A percentile compares a stretch with the other conserved stretches of the same genome.
Evolutionary conservation across 208 protist genomes (phyloP).

Genomic region (Leishmania major): DNA sequence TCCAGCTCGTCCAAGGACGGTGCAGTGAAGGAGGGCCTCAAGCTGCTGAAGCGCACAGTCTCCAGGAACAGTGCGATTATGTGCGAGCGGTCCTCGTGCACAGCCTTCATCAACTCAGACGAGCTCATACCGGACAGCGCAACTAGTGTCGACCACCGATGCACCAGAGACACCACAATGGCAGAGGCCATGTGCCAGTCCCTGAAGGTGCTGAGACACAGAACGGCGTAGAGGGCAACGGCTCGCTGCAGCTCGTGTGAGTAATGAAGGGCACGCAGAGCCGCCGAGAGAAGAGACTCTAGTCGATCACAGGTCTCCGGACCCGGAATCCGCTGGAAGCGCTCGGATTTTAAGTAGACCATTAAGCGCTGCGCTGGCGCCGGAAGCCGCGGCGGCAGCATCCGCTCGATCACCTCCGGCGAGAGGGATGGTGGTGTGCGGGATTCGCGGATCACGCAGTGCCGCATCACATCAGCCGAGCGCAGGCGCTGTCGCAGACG

Average conservation of each 20-base stretch:
- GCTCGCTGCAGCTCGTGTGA: slow-evolving; percentile 9
- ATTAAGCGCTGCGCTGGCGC: slow-evolving; percentile 4
- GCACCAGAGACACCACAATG: slow-evolving; percentile 15
- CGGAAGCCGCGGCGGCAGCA: slow-evolving; percentile 8
- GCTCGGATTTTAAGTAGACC: background rate
- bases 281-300: background rate
- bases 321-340: background rate
- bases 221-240: slow-evolving; percentile 16
- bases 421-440: slow-evolving; percentile 32
- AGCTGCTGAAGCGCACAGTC: background rate
- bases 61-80: slow-evolving; percentile 20
- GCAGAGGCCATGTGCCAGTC: slow-evolving; percentile 11
- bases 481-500: slow-evolving; percentile 3
- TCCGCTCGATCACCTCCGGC: slow-evolving; percentile 30
- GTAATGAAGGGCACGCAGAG: slow-evolving; percentile 9
- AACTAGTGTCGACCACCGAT: slow-evolving; percentile 6
- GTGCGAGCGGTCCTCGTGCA: slow-evolving; percentile 12
- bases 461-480: slow-evolving; percentile 21
- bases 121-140: background rate
- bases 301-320: background rate
- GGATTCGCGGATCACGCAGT: slow-evolving; percentile 47
- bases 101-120: background rate
- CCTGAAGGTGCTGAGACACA: slow-evolving; percentile 7
- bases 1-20: slow-evolving; percentile 17
- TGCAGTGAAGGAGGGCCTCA: background rate